Conservation (phyloP, 306 rosid genomes). For the Prunus kanzakura region DNA sequence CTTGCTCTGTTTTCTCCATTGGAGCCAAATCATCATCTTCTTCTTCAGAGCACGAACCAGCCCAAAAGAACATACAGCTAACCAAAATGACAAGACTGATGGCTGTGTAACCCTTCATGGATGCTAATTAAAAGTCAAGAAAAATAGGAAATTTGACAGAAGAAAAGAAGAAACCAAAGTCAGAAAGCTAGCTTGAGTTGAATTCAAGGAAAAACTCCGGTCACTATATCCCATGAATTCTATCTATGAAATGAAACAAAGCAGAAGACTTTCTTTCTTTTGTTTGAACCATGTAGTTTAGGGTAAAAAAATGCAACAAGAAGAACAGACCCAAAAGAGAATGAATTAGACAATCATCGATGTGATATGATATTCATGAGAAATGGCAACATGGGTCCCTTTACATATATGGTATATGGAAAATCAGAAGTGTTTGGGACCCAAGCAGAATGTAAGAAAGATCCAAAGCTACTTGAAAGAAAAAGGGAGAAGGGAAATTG, state of each 20-base stretch:
- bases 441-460: constrained; percentile 31
- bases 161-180: neutral
- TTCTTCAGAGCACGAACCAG: constrained; percentile 48
- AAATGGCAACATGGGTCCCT: constrained; percentile 27
- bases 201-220: neutral
- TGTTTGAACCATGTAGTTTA: no score
- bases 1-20: constrained; percentile 72
- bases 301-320: neutral
- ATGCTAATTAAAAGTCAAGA: constrained; percentile 2
- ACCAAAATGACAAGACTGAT: constrained; percentile 20
- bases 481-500: constrained; percentile 14
- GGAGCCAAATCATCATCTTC: constrained; percentile 49
- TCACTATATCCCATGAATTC: neutral
- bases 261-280: no score
- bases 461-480: constrained; percentile 31
- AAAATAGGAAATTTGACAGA: constrained; percentile 11
- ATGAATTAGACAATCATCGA: constrained; percentile 22
- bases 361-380: constrained; percentile 12
- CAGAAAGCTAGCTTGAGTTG: no score
- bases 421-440: constrained; percentile 16
- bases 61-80: constrained; percentile 32
- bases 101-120: constrained; percentile 34
- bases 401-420: constrained; percentile 14
- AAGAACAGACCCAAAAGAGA: constrained; percentile 13
- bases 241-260: neutral